Evolutionary conservation across 148 eudicot genomes (phyloP).

Genomic region (Vaccinium myrtillus): DNA sequence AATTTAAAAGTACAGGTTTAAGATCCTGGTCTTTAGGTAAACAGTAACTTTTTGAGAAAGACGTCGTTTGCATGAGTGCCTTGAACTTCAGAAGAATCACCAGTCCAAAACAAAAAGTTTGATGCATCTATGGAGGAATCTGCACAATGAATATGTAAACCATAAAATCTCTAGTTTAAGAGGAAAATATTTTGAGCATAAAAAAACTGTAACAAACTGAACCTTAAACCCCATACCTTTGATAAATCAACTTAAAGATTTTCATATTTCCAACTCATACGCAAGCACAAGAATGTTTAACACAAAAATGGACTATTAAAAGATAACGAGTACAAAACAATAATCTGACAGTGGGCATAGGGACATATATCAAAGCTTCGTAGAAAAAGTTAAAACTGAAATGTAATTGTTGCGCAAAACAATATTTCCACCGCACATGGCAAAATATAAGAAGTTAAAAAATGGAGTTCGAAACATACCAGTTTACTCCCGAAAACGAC

Average conservation of each 20-base stretch:
- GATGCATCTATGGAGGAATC: constrained; percentile 74
- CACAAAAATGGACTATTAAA: not conserved
- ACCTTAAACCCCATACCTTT: constrained; percentile 21
- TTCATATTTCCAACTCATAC: not conserved
- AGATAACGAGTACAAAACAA: not conserved
- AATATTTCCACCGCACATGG: not conserved
- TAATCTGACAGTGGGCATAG: not conserved
- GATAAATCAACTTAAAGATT: constrained; percentile 4
- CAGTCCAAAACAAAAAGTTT: constrained; percentile 70
- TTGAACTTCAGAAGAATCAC: constrained; percentile 87
- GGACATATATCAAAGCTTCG: not conserved
- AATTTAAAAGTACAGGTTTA: constrained; percentile 32
- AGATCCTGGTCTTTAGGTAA: constrained; percentile 37
- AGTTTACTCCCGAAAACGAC: not conserved
- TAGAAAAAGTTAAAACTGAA: not conserved
- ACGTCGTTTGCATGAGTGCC: constrained; percentile 68
- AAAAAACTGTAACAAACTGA: constrained; percentile 12
- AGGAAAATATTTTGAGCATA: constrained; percentile 25
- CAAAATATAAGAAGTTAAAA: not conserved
- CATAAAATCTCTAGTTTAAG: constrained; percentile 41
- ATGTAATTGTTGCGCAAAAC: not conserved
- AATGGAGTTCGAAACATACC: not conserved
- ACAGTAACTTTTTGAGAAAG: constrained; percentile 58
- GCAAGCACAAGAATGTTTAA: not conserved
- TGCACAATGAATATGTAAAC: constrained; percentile 71